Percentiles rank a stretch among this genome's conserved stretches.
Evolutionary conservation across 208 protist genomes (phyloP).

Genomic region (Phytomonas francai): DNA sequence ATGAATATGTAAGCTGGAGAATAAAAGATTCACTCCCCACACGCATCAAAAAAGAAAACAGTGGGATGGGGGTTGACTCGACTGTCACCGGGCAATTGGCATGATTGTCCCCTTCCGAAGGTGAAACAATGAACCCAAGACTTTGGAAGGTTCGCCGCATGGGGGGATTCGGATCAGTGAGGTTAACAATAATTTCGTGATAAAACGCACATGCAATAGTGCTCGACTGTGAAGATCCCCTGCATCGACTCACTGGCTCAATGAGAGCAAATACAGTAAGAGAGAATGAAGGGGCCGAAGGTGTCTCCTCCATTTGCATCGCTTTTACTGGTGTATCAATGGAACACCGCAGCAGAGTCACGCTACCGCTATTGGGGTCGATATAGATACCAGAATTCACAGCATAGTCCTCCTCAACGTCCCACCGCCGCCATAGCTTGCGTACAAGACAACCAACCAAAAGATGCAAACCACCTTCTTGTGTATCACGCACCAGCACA

Average conservation of each 20-base stretch:
- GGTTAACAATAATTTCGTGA: background rate
- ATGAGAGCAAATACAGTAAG: conserved; percentile 54
- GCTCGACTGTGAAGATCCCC: background rate
- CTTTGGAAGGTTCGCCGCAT: background rate
- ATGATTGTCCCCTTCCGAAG: background rate
- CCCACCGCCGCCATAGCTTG: background rate
- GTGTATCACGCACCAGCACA: background rate
- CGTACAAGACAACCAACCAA: background rate
- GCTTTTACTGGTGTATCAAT: conserved; percentile 18
- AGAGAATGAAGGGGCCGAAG: conserved; percentile 35
- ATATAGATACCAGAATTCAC: background rate
- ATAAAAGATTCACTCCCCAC: background rate
- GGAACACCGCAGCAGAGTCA: conserved; percentile 15
- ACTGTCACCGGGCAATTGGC: background rate
- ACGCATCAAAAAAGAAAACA: background rate
- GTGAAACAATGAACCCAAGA: background rate
- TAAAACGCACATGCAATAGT: background rate
- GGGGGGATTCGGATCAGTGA: background rate
- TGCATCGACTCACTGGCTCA: background rate
- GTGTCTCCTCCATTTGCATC: conserved; percentile 9
- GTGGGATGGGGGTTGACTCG: background rate
- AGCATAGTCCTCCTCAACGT: background rate
- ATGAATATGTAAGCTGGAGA: background rate
- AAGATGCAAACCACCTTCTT: background rate
- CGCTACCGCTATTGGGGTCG: background rate